Evolutionary conservation across 2,329 filamentous ascomycete species (phyloP).

Genomic region (Neophaeococcomyces aloes): DNA sequence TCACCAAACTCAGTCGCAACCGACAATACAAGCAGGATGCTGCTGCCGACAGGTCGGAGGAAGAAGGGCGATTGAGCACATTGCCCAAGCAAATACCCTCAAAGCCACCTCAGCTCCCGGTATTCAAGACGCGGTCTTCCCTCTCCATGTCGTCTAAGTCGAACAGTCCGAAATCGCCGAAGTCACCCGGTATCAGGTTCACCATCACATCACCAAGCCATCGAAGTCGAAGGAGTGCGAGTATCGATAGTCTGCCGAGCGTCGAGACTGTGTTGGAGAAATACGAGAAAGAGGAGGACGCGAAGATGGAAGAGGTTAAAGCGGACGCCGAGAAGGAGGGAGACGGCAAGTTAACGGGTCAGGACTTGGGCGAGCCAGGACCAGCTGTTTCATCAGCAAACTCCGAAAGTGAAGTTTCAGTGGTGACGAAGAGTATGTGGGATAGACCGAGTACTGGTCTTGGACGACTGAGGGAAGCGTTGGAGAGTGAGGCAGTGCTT

Average conservation of each 20-base stretch:
- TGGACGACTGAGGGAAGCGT: neutral
- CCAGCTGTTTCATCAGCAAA: neutral
- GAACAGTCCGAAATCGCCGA: neutral
- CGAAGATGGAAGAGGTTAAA: conserved; percentile 33
- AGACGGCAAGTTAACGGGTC: neutral
- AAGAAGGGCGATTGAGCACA: neutral
- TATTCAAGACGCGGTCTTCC: conserved; percentile 1
- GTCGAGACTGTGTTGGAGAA: conserved; percentile 5
- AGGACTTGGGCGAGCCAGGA: conserved; percentile 1
- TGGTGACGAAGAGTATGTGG: neutral
- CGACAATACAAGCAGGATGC: neutral
- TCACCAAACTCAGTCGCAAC: conserved; percentile 1
- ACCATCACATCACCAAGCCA: conserved; percentile 3
- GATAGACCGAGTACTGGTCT: neutral
- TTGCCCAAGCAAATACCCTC: neutral
- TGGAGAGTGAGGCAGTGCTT: neutral
- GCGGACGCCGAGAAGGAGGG: neutral
- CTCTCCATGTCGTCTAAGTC: conserved; percentile 2
- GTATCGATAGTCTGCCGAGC: conserved; percentile 5
- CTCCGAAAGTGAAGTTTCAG: neutral
- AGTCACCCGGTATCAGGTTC: conserved; percentile 3
- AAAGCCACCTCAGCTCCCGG: conserved; percentile 3
- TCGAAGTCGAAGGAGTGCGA: conserved; percentile 3
- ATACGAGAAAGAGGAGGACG: conserved; percentile 57
- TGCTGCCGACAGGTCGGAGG: neutral